A percentile compares a stretch with the other conserved stretches of the same genome.
phyloP scores from a whole-genome alignment of 257 asterid species.

The Datura wrightii region DNA sequence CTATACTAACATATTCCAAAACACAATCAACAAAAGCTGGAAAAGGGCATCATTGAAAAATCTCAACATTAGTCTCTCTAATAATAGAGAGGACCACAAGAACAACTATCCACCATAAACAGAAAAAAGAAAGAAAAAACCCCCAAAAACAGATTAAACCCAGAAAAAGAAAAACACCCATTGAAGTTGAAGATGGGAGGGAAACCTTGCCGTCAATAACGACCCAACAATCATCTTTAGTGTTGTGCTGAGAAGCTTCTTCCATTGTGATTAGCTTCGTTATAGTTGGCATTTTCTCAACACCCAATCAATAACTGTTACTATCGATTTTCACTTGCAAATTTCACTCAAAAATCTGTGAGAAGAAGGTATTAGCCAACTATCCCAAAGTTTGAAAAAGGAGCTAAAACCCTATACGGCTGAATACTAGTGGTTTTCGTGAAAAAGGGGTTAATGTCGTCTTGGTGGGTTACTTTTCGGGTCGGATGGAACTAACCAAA shows the following conservation, averaged over 20 bases:
- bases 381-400: no score
- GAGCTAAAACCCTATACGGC: background rate
- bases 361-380: background rate
- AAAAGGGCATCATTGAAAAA: background rate
- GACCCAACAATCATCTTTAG: slow-evolving; percentile 89
- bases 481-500: background rate
- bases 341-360: background rate
- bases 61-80: background rate
- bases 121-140: background rate
- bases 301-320: background rate
- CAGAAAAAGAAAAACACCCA: background rate
- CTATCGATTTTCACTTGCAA: background rate
- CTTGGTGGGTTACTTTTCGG: background rate
- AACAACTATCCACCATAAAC: background rate
- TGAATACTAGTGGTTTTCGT: background rate
- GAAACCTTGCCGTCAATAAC: slow-evolving; percentile 81
- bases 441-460: background rate
- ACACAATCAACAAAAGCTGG: background rate
- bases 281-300: slow-evolving; percentile 69
- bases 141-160: background rate
- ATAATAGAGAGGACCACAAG: background rate
- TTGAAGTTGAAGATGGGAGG: no score
- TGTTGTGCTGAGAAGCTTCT: slow-evolving; percentile 81
- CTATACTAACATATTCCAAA: background rate
- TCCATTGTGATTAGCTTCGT: slow-evolving; percentile 74